Percentiles rank a stretch among this genome's conserved stretches.
Evolutionary conservation across 495 filamentous ascomycete genomes (phyloP).

Genomic region (Poronia punctata): DNA sequence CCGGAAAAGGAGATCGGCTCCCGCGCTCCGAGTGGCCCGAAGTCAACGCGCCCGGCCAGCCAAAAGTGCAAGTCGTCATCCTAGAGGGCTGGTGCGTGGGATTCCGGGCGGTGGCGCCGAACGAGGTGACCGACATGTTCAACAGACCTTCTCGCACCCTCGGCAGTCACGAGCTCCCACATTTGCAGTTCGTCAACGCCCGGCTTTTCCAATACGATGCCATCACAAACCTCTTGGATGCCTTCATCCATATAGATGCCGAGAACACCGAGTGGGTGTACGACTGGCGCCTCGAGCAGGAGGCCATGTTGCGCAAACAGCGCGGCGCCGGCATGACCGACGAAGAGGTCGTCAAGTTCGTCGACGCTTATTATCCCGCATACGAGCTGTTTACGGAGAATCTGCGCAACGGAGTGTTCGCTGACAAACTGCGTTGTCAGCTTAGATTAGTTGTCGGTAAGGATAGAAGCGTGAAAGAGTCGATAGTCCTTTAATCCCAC

Average conservation of each 20-base stretch:
- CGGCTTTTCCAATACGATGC: slow-evolving; percentile 61
- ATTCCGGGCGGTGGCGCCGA: slow-evolving; percentile 58
- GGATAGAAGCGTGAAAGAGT: slow-evolving; percentile 55
- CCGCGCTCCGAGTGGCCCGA: slow-evolving; percentile 52
- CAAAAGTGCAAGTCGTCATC: slow-evolving; percentile 58
- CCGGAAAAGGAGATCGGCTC: slow-evolving; percentile 72
- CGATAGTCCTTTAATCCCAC: slow-evolving; percentile 43
- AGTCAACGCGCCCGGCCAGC: slow-evolving; percentile 50
- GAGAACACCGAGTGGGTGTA: slow-evolving; percentile 73
- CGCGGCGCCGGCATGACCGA: slow-evolving; percentile 66
- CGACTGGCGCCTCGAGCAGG: slow-evolving; percentile 80
- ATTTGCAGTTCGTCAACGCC: slow-evolving; percentile 68
- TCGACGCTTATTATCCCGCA: slow-evolving; percentile 53
- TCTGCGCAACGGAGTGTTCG: slow-evolving; percentile 58
- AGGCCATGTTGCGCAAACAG: slow-evolving; percentile 55
- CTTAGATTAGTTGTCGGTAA: slow-evolving; percentile 64
- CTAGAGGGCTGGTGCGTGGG: slow-evolving; percentile 94
- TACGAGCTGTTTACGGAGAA: slow-evolving; percentile 69
- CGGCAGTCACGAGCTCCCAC: slow-evolving; percentile 54
- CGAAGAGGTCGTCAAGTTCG: slow-evolving; percentile 45
- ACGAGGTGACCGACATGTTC: slow-evolving; percentile 50
- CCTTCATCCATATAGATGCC: slow-evolving; percentile 85
- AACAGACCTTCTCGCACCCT: slow-evolving; percentile 42
- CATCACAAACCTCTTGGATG: slow-evolving; percentile 67
- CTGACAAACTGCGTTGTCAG: slow-evolving; percentile 47